Conservation (phyloP, 2,329 filamentous ascomycete genomes). For the Penicillium sp. region DNA sequence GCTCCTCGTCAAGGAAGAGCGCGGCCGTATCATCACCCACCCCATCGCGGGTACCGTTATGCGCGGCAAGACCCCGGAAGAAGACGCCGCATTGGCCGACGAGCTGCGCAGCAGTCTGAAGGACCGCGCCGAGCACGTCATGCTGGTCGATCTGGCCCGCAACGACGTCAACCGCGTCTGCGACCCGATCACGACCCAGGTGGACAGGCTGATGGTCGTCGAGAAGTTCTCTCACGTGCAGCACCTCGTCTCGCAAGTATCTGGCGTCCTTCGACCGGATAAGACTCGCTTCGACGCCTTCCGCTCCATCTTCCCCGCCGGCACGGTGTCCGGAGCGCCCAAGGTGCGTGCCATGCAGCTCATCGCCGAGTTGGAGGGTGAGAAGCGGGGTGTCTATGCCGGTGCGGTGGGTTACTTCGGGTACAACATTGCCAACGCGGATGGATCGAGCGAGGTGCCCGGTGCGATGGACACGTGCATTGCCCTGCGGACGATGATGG, state of each 20-base stretch:
- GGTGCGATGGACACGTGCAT: slow-evolving; percentile 92
- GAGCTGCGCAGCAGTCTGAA: slow-evolving; percentile 82
- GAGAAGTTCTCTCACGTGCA: slow-evolving; percentile 97
- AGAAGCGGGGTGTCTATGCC: slow-evolving; percentile 95
- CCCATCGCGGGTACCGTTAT: slow-evolving; percentile 96
- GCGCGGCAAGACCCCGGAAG: slow-evolving; percentile 77
- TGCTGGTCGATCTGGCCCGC: slow-evolving; percentile 93
- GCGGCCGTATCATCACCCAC: slow-evolving; percentile 88
- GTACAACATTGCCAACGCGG: slow-evolving; percentile 72
- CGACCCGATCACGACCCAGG: slow-evolving; percentile 85
- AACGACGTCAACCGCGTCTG: slow-evolving; percentile 98
- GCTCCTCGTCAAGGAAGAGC: slow-evolving; percentile 88
- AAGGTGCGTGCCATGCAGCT: slow-evolving; percentile 98
- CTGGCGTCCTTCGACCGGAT: slow-evolving; percentile 79
- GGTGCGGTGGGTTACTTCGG: slow-evolving; percentile 97
- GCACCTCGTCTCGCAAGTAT: slow-evolving; percentile 95
- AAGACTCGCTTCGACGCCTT: slow-evolving; percentile 96
- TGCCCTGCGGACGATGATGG: slow-evolving; percentile 87
- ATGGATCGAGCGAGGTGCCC: slow-evolving; percentile 67
- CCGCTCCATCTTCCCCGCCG: slow-evolving; percentile 93
- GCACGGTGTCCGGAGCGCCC: slow-evolving; percentile 92
- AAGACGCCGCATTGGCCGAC: slow-evolving; percentile 79
- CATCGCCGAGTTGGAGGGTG: slow-evolving; percentile 89
- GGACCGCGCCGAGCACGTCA: slow-evolving; percentile 93
- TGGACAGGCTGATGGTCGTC: slow-evolving; percentile 92